Base-by-base conservation (phyloP, 169 alveolate species). In the Prorocentrum cordatum region DNA sequence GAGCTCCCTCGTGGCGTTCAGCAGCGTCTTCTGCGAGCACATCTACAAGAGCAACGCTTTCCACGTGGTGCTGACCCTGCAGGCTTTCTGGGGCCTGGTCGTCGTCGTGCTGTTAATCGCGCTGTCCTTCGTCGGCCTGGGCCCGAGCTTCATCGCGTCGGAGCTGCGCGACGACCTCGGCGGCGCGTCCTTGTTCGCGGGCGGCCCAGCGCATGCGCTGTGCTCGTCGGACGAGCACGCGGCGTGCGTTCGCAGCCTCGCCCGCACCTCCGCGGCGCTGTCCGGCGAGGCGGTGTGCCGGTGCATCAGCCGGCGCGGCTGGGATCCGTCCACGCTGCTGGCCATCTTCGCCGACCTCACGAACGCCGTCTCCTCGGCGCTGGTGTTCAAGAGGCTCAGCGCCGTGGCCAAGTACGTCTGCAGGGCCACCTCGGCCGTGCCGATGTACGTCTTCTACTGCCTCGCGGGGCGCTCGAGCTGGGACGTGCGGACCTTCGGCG, bases 41-140 rank as follows among this genome's bases (percentile, higher is more conserved):
- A 80, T 62, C 38, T 80, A 80, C 90, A 80, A 80, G 79, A 80
- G 68, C 68, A 80, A 80, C 47, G 61, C 90, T 79, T 80, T 80
- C 68, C 38, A 62, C 54, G 79, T 62, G 80, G 90, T 80, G 39
- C 33, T 80, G 39, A 39, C 90, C 58, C 68, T 80, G 80, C 90
- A 80, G 90, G 82, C 82, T 1, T 70, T 70, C 27, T 72, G 84
- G 84, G 84, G 84, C 68, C 68, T 72, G 2, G 84, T n/a, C 16
- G 47, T 42, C 62, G 33, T 72, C 26, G n/a, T 72, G 31, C 45
- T 72, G 12, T 10, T 70, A 4, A 12, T 38, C 24, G 82, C 62
- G 22, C 62, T 62, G 12, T 38, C 38, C 16, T 12, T 12, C 27
- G 35, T 39, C 2, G 24, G 39, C 39, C 35, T 26, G 12, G 59